phyloP scores from a whole-genome alignment of 2,329 filamentous ascomycete genomes.

The Sporothrix pallida region DNA sequence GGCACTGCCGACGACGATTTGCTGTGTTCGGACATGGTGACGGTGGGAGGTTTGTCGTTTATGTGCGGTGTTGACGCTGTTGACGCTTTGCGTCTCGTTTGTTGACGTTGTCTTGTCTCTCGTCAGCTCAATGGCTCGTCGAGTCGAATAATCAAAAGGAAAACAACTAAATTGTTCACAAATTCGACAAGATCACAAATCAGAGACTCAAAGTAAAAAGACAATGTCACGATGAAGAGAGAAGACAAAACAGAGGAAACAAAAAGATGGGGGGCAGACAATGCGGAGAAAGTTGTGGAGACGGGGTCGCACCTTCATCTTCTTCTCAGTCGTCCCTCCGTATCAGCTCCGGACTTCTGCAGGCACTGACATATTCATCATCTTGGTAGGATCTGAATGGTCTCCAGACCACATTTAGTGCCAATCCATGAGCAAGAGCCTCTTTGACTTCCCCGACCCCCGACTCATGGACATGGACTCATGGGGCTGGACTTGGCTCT shows the following conservation, averaged over 20 bases:
- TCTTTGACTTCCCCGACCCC: not conserved
- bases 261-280: constrained; percentile 10
- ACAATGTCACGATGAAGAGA: not conserved
- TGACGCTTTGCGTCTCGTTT: not conserved
- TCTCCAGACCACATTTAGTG: constrained; percentile 15
- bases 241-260: not conserved
- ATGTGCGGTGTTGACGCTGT: not conserved
- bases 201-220: not conserved
- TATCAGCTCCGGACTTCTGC: constrained; percentile 11
- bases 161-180: not conserved
- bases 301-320: not conserved
- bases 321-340: not conserved
- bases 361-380: not conserved
- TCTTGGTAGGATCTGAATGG: constrained; percentile 1
- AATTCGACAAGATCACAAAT: not conserved
- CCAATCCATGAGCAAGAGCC: not conserved
- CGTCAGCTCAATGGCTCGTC: too few species aligned
- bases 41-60: not conserved
- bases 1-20: constrained; percentile 20
- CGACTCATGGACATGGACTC: constrained; percentile 5
- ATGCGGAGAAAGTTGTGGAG: constrained; percentile 26
- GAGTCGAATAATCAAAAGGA: too few species aligned
- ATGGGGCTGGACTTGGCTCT: not conserved
- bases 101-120: not conserved
- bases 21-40: constrained; percentile 1